phyloP scores from a whole-genome alignment of 176 grass and related monocot genomes.

The Rhipidocladum racemiflorum region DNA sequence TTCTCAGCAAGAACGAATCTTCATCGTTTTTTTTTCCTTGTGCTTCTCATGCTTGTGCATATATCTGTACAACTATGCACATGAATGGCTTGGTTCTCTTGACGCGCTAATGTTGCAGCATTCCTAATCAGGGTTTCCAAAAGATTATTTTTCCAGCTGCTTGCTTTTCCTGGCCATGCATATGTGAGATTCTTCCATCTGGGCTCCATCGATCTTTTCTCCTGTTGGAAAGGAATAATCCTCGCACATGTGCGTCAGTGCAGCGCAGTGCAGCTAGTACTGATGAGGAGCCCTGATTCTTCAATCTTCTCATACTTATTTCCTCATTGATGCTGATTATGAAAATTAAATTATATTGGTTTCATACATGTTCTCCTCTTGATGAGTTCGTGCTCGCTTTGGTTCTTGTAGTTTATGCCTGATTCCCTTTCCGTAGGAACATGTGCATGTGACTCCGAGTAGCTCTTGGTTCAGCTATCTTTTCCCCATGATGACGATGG shows the following conservation, averaged over 20 bases:
- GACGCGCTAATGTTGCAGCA: conserved; percentile 32
- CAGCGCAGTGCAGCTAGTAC: neutral
- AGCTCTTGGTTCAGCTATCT: conserved; percentile 42
- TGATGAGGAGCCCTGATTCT: neutral
- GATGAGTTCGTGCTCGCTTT: neutral
- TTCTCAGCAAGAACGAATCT: neutral
- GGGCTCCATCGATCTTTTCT: conserved; percentile 45
- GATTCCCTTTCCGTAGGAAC: conserved; percentile 35
- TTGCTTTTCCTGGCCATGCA: conserved; percentile 49
- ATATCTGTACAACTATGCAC: conserved; percentile 21
- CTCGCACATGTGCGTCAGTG: conserved; percentile 13
- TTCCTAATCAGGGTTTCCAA: conserved; percentile 41
- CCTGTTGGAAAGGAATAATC: conserved; percentile 53
- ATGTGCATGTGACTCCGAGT: conserved; percentile 40
- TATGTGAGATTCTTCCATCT: conserved; percentile 38
- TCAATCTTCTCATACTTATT: neutral
- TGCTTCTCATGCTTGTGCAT: conserved; percentile 19
- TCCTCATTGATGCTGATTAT: neutral
- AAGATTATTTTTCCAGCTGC: conserved; percentile 29
- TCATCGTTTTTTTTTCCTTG: neutral
- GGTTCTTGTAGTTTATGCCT: neutral
- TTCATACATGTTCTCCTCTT: neutral
- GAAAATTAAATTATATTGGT: neutral
- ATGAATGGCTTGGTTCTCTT: conserved; percentile 13
- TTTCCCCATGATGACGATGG: conserved; percentile 61